Evolutionary conservation across 192 early-diverging fungal genomes (phyloP), one percentile per base, ranked within the genome.

Genomic region (Martensiomyces pterosporus): DNA sequence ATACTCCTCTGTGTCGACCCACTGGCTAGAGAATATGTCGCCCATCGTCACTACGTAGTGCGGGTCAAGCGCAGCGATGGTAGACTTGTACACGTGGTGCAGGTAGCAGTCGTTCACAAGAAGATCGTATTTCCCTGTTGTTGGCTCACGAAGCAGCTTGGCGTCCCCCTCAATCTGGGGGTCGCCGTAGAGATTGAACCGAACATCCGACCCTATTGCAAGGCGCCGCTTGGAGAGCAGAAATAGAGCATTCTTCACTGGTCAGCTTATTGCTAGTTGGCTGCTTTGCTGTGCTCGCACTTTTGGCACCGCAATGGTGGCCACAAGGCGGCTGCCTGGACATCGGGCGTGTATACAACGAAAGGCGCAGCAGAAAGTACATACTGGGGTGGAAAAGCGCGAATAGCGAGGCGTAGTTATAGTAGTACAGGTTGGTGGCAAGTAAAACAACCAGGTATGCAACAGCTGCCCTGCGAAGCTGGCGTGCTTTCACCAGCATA

Each of bases 151-250:
- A 14, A 13, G 15, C 41, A 85, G 60, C 55, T 85, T 85, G 5
- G 77, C 74, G 43, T 82, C 79, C 5, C 83, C 83, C 33, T 85
- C 83, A 46, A 85, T 82, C 60, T 85, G 83, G 4, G 83, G 83
- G 32, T 85, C 83, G 18, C 80, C 83, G 43, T 80, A 79, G 45
- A 85, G 64, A 19, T 76, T 69, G 50, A 85, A 73, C 15, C 80
- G 56, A 24, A 80, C 24, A 16, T 63, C 54, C 9, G 78, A 54
- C 0, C 43, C 64, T 48, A 61, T 47, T 13, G 37, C 36, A 0
- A 27, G 25, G n/a, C n/a, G n/a, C n/a, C n/a, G n/a, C n/a, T n/a
- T n/a, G n/a, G n/a, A n/a, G n/a, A n/a, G n/a, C n/a, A n/a, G n/a
- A n/a, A n/a, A n/a, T n/a, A n/a, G n/a, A n/a, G n/a, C n/a, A n/a